phyloP scores from a whole-genome alignment of 148 eudicot species.

The Spergularia bocconei region DNA sequence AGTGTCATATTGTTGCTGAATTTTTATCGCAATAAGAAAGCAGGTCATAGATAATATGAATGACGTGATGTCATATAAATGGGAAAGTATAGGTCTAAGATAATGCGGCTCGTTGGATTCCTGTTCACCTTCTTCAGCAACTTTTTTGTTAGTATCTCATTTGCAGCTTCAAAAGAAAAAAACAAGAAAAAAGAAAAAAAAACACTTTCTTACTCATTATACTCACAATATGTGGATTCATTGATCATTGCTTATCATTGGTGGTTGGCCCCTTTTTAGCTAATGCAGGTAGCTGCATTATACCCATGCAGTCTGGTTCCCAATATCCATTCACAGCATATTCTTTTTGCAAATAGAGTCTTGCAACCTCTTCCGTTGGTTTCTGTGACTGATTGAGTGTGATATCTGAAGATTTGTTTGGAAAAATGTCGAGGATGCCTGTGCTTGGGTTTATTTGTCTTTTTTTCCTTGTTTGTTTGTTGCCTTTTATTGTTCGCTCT shows the following conservation, averaged over 20 bases:
- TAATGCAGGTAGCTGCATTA: not conserved
- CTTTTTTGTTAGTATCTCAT: not conserved
- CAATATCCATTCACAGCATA: not conserved
- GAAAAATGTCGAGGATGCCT: not conserved
- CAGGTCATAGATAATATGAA: not conserved
- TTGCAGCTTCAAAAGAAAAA: slow-evolving; percentile 1
- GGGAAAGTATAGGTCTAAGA: not conserved
- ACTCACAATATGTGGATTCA: not conserved
- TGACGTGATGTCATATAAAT: not conserved
- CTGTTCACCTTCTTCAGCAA: not conserved
- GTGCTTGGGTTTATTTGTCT: not conserved
- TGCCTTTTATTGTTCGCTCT: not conserved
- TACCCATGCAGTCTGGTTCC: not conserved
- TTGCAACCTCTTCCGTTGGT: not conserved
- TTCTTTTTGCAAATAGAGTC: not conserved
- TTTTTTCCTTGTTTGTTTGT: not conserved
- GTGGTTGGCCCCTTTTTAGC: not conserved
- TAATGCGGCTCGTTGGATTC: not conserved
- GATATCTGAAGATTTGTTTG: not conserved
- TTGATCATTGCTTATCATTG: not conserved
- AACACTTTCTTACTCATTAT: not conserved
- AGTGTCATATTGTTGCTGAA: not conserved
- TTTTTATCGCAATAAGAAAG: not conserved
- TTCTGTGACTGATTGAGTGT: slow-evolving; percentile 1
- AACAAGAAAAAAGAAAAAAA: not conserved